phyloP scores from a whole-genome alignment of 2,329 filamentous ascomycete species.

The Fusarium sp. region DNA sequence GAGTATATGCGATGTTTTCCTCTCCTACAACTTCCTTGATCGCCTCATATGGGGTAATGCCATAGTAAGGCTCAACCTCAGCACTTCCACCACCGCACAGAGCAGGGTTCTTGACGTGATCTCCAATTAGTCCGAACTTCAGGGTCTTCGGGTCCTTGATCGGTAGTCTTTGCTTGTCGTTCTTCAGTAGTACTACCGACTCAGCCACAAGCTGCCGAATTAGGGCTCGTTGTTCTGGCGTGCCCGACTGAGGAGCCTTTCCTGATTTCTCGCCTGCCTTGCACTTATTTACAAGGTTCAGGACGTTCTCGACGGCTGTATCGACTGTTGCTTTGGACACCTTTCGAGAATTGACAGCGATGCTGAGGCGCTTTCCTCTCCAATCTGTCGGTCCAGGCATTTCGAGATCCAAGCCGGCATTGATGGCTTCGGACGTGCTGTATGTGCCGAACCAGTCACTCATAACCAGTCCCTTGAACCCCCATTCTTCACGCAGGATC shows the following conservation, averaged over 20 bases:
- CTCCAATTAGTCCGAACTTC: constrained; percentile 49
- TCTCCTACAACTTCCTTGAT: constrained; percentile 38
- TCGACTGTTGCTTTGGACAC: constrained; percentile 34
- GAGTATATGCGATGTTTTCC: constrained; percentile 26
- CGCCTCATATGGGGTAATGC: constrained; percentile 46
- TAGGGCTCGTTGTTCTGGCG: constrained; percentile 14
- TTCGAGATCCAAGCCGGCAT: constrained; percentile 44
- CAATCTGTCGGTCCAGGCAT: constrained; percentile 47
- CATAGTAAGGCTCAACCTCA: constrained; percentile 47
- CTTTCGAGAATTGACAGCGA: constrained; percentile 40
- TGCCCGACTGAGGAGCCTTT: constrained; percentile 8
- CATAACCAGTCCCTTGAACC: constrained; percentile 30
- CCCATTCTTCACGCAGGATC: constrained; percentile 45
- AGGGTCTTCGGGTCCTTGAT: constrained; percentile 36
- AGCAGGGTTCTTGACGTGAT: constrained; percentile 51
- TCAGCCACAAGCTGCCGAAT: constrained; percentile 25
- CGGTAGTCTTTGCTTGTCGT: not conserved
- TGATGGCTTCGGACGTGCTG: constrained; percentile 43
- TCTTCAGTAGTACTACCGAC: constrained; percentile 23
- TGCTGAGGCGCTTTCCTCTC: constrained; percentile 36
- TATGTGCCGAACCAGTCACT: constrained; percentile 50
- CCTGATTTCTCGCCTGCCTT: not conserved
- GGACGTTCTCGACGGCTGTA: constrained; percentile 38
- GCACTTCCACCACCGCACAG: constrained; percentile 49
- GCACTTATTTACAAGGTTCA: constrained; percentile 26